Evolutionary conservation across 371 early-diverging fungal genomes (phyloP), one percentile per base, ranked within the genome.

Genomic region (Chytridium lagenaria): DNA sequence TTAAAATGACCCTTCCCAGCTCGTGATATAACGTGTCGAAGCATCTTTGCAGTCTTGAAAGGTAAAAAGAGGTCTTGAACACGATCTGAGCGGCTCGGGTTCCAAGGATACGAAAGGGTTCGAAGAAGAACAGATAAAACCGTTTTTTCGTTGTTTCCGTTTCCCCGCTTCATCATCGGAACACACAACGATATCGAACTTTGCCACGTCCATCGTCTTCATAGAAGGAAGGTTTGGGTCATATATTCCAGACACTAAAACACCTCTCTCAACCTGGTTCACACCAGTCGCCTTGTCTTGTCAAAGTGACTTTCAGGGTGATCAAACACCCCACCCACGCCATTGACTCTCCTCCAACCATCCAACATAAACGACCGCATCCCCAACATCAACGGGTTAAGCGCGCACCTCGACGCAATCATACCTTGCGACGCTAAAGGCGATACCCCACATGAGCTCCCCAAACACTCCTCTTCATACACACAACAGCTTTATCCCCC

Each of bases 321-420:
- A n/a, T n/a, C n/a, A n/a, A n/a, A n/a, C n/a, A n/a, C n/a, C n/a
- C 44, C 44, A 44, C 55, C 26, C 26, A 26, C 26, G 5, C 55
- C 55, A n/a, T 52, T 12, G 16, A 52, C 66, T 30, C 44, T 26
- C 66, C 72, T n/a, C 72, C 67, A 52, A 16, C 75, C 30, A 30
- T 52, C 70, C 19, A 75, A 0, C 75, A 75, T 51, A 59, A 75
- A 75, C 1, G 49, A 36, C 23, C 71, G 16, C 71, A 75, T 70
- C 31, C 69, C 75, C 1, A 34, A 10, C 34, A 70, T 10, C 7
- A 75, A 49, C 26, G 59, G 67, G 2, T 31, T 30, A 28, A 23
- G 5, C 33, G 2, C 19, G 37, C 75, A 75, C 50, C 38, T 2
- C 1, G 34, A 30, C 33, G 10, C 16, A 3, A 55, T n/a, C 50